Conservation (phyloP, 352 stramenopile genomes). For the Phytophthora idaei region DNA sequence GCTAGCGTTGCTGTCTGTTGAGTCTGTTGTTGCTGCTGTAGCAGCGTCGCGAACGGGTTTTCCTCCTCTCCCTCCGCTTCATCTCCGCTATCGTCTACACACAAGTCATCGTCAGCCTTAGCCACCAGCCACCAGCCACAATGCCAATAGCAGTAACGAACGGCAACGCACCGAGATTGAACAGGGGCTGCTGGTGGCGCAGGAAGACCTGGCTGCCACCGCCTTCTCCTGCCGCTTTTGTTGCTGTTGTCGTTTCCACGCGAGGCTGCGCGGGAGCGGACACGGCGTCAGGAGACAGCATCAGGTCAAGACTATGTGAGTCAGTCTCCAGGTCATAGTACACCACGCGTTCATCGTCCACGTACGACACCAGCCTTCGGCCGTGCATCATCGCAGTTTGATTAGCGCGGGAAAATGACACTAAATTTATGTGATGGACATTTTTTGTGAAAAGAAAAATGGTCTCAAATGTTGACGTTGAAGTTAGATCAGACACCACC, state of each 20-base stretch:
- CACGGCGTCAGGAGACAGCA: constrained; percentile 28
- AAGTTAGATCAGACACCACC: neutral
- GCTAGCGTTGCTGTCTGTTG: constrained; percentile 4
- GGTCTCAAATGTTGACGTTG: neutral
- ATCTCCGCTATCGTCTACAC: constrained; percentile 38
- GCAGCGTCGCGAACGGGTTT: constrained; percentile 71
- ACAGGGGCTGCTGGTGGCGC: constrained; percentile 35
- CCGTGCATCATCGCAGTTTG: constrained; percentile 9
- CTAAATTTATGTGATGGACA: neutral
- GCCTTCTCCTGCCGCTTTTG: neutral
- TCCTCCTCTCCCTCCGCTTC: constrained; percentile 37
- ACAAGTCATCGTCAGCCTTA: constrained; percentile 11
- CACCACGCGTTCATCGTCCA: constrained; percentile 52
- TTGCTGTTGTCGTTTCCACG: constrained; percentile 1
- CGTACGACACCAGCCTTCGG: constrained; percentile 13
- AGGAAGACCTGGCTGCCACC: constrained; percentile 47
- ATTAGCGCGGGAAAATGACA: constrained; percentile 1
- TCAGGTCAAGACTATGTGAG: constrained; percentile 25
- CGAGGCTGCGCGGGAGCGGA: constrained; percentile 3
- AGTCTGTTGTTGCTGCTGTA: constrained; percentile 39
- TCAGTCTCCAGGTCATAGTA: constrained; percentile 63
- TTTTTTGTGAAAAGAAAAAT: neutral
- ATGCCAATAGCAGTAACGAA: neutral
- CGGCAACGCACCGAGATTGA: constrained; percentile 44
- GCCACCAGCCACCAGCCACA: neutral